Conservation (phyloP, 768 basidiomycete species). For the Dentipellis sp. region DNA sequence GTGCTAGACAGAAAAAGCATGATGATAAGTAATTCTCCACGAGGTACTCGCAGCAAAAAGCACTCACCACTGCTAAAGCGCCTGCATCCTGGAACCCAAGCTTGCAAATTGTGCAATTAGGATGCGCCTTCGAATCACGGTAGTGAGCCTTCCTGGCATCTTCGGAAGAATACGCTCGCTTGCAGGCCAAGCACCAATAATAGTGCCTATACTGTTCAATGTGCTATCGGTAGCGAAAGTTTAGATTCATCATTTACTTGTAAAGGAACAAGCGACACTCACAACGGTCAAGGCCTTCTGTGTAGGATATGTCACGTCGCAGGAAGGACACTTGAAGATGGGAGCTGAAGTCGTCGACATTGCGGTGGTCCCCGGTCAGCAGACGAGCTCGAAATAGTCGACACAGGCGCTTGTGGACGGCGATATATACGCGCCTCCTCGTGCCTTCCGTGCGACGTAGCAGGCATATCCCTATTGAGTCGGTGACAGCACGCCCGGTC, state of each 20-base stretch:
- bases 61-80: neutral
- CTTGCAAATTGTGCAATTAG: neutral
- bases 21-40: too few species aligned
- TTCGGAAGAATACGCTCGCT: neutral
- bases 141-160: neutral
- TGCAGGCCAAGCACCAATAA: neutral
- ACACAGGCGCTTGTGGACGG: too few species aligned
- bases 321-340: neutral
- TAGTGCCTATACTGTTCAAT: neutral
- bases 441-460: too few species aligned
- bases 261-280: neutral
- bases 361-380: neutral
- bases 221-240: neutral
- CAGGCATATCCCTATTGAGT: too few species aligned
- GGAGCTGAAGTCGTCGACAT: neutral
- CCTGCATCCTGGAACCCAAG: neutral
- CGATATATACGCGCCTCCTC: too few species aligned
- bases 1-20: too few species aligned
- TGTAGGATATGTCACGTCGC: neutral
- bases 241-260: neutral
- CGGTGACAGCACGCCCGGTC: too few species aligned
- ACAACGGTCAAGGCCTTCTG: neutral
- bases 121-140: neutral
- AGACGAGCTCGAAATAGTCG: too few species aligned
- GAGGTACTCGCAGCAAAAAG: too few species aligned